phyloP scores from a whole-genome alignment of 371 early-diverging fungal genomes.

The Syncephalastrum contaminatum region DNA sequence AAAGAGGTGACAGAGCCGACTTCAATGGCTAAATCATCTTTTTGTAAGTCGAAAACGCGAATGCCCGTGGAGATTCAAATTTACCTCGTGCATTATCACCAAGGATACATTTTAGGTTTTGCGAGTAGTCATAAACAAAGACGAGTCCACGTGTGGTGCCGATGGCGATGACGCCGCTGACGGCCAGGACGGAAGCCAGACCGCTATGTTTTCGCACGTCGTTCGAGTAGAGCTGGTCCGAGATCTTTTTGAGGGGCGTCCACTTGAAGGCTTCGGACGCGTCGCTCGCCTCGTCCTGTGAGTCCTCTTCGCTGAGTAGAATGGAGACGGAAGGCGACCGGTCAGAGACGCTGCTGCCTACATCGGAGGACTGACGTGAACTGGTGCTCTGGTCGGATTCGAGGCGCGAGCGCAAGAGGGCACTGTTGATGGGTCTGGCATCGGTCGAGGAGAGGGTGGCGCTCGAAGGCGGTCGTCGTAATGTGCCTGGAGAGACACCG shows the following conservation, averaged over 20 bases:
- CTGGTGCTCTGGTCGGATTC: conserved; percentile 18
- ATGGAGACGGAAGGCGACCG: conserved; percentile 18
- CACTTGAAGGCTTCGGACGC: conserved; percentile 76
- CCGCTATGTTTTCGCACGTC: conserved; percentile 57
- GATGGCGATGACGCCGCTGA: conserved; percentile 65
- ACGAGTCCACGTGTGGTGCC: conserved; percentile 76
- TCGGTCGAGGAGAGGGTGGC: conserved; percentile 8
- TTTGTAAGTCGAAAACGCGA: too few relatives aligned
- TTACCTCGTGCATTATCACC: conserved; percentile 57
- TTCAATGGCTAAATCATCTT: conserved; percentile 43
- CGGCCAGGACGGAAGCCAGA: conserved; percentile 58
- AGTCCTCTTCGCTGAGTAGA: conserved; percentile 8
- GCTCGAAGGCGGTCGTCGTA: conserved; percentile 16
- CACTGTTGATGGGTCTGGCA: conserved; percentile 2
- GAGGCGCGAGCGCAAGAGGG: conserved; percentile 8
- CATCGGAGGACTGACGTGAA: conserved; percentile 30
- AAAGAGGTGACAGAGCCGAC: conserved; percentile 74
- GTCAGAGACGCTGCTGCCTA: conserved; percentile 13
- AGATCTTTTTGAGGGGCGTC: conserved; percentile 67
- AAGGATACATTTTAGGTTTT: conserved; percentile 62
- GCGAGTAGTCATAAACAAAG: conserved; percentile 70
- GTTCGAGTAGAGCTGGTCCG: conserved; percentile 66
- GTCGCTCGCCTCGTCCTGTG: conserved; percentile 9
- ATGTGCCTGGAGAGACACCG: conserved; percentile 11
- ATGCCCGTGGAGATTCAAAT: too few relatives aligned